Evolutionary conservation across 2,329 filamentous ascomycete species (phyloP).

Genomic region (Ceratocystis colombiana): DNA sequence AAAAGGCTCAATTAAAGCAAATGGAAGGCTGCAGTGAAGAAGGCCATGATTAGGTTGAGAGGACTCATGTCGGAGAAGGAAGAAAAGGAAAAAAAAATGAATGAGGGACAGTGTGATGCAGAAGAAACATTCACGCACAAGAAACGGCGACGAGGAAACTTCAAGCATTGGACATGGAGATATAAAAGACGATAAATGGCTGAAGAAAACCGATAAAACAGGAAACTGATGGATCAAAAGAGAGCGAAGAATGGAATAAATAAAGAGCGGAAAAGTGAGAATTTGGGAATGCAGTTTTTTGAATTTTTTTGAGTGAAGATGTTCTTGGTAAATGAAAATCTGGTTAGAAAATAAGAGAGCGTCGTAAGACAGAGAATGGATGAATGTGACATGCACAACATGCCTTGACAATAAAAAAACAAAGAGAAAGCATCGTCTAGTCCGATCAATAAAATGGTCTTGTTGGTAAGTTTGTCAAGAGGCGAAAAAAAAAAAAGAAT

Average conservation of each 20-base stretch:
- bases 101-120: too few species aligned
- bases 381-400: not conserved
- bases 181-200: not conserved
- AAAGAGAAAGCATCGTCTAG: slow-evolving; percentile 17
- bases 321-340: not conserved
- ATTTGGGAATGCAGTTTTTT: not conserved
- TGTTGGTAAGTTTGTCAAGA: slow-evolving; percentile 11
- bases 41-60: too few species aligned
- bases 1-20: not conserved
- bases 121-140: too few species aligned
- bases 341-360: not conserved
- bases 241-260: not conserved
- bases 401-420: not conserved
- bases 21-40: not conserved
- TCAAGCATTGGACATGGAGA: not conserved
- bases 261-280: not conserved
- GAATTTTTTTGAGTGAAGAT: slow-evolving; percentile 6
- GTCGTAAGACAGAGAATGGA: not conserved
- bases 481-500: slow-evolving; percentile 18
- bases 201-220: not conserved
- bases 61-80: too few species aligned
- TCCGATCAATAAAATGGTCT: slow-evolving; percentile 16
- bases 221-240: slow-evolving; percentile 2
- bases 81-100: too few species aligned
- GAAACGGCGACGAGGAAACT: too few species aligned